A percentile compares a stretch with the other conserved stretches of the same genome.
These are phyloP conservation scores for Sarocladium strictum DNA, from an alignment of 2,329 filamentous ascomycete species.

Conservation along the genomic window DNA sequence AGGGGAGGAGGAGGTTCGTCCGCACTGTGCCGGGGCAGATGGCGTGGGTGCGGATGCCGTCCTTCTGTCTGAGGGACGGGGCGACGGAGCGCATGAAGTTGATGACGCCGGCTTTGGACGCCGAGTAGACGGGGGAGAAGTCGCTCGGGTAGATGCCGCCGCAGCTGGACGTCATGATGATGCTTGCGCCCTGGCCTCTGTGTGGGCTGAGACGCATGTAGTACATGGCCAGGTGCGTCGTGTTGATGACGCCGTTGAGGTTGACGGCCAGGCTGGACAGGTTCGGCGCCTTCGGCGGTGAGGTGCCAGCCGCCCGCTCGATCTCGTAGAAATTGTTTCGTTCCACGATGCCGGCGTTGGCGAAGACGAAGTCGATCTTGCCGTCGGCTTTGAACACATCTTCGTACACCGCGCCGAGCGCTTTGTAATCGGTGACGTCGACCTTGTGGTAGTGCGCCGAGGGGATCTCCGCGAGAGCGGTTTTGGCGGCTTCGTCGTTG, in stretches of 20 bases:
- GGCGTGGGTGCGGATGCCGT: constrained; percentile 24
- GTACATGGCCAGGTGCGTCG: constrained; percentile 33
- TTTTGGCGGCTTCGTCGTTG: constrained; percentile 15
- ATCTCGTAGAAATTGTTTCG: constrained; percentile 29
- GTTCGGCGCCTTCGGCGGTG: constrained; percentile 19
- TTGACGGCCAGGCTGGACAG: constrained; percentile 25
- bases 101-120: constrained; percentile 25
- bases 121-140: constrained; percentile 25
- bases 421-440: constrained; percentile 14
- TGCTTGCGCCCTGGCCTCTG: constrained; percentile 15
- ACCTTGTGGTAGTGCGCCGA: constrained; percentile 12
- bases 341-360: constrained; percentile 40
- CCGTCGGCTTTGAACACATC: constrained; percentile 25
- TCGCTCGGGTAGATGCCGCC: constrained; percentile 23
- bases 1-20: constrained; percentile 22
- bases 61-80: constrained; percentile 17
- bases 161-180: constrained; percentile 25
- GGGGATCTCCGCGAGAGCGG: constrained; percentile 6
- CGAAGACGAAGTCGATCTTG: constrained; percentile 41
- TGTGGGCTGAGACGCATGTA: constrained; percentile 28
- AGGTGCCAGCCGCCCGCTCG: constrained; percentile 4
- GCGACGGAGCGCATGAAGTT: constrained; percentile 27
- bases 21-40: constrained; percentile 25
- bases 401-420: constrained; percentile 26
- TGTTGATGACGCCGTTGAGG: constrained; percentile 29